A percentile compares a stretch with the other conserved stretches of the same genome.
These are phyloP conservation scores for Loxodes magnus DNA, from an alignment of 73 alveolate species.

Conservation along the genomic window DNA sequence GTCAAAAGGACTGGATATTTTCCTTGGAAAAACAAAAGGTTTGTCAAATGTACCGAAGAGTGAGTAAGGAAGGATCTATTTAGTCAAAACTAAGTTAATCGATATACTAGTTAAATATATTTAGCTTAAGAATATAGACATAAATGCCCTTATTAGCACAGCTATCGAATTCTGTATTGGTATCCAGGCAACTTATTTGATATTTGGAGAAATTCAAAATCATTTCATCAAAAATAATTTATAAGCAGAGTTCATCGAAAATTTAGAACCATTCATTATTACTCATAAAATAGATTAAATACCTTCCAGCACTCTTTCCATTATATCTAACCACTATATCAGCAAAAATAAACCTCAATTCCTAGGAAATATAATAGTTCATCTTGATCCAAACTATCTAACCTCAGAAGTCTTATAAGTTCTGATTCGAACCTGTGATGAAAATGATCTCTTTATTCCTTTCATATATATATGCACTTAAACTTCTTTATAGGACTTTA, in stretches of 20 bases:
- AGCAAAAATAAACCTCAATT: background rate
- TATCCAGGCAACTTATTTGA: background rate
- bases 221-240: background rate
- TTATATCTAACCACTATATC: background rate
- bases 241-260: background rate
- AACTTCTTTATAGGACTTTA: constrained; percentile 1
- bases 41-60: background rate
- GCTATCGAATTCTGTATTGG: constrained; percentile 6
- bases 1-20: constrained; percentile 3
- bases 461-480: constrained; percentile 6
- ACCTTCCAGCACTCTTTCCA: constrained; percentile 1
- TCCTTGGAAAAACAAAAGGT: constrained; percentile 1
- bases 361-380: background rate
- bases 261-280: background rate
- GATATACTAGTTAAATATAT: background rate
- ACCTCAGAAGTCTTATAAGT: background rate
- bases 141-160: background rate
- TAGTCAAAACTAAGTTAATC: background rate
- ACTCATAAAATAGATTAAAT: background rate
- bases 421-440: constrained; percentile 8
- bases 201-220: background rate
- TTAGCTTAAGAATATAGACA: background rate
- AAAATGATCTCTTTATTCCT: constrained; percentile 1
- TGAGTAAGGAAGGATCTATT: too few relatives aligned
- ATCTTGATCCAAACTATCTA: constrained; percentile 8